These are phyloP conservation scores for Pyricularia sp. DNA, from an alignment of 2,329 filamentous ascomycete genomes.

Conservation along the genomic window DNA sequence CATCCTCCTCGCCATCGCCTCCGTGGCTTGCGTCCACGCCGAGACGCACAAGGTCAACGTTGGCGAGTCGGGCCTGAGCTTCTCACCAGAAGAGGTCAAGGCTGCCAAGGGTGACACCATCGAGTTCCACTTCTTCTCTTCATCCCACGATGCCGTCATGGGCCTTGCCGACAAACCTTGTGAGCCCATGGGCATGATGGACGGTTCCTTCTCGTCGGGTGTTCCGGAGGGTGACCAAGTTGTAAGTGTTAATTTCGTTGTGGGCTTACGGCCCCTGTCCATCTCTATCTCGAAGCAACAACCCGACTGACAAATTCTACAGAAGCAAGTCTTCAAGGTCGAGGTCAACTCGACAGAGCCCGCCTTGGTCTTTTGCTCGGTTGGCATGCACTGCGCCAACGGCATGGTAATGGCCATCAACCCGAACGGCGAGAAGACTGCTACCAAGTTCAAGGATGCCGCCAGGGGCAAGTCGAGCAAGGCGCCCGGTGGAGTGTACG, in stretches of 20 bases:
- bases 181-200: conserved; percentile 21
- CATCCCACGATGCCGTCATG: conserved; percentile 39
- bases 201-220: conserved; percentile 6
- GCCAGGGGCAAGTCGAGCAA: conserved; percentile 7
- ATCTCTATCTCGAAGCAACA: background rate
- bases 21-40: background rate
- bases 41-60: conserved; percentile 22
- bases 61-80: conserved; percentile 28
- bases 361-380: conserved; percentile 12
- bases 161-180: conserved; percentile 40
- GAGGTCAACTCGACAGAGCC: conserved; percentile 10
- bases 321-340: conserved; percentile 9
- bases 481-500: conserved; percentile 6
- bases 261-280: background rate
- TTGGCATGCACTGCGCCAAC: conserved; percentile 11
- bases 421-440: conserved; percentile 7
- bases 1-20: background rate
- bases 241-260: background rate
- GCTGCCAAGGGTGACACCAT: conserved; percentile 32
- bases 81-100: conserved; percentile 31
- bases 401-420: conserved; percentile 13
- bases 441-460: conserved; percentile 1
- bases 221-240: background rate
- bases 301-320: background rate
- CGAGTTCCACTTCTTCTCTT: conserved; percentile 43